phyloP scores from a whole-genome alignment of 1,284 basidiomycete genomes.

The Cryptococcus sp. region DNA sequence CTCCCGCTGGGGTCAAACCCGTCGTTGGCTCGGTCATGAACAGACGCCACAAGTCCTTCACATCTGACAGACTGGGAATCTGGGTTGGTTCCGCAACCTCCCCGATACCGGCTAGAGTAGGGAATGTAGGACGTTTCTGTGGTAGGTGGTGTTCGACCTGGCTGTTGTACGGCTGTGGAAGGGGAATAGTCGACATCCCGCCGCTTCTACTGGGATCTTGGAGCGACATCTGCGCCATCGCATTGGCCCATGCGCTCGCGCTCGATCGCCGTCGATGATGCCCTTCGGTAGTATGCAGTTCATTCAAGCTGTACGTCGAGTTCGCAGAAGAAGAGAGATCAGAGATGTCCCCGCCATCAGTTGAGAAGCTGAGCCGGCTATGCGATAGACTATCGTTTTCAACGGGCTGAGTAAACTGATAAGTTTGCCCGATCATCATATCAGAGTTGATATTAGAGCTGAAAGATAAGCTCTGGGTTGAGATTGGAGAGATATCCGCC shows the following conservation, averaged over 20 bases:
- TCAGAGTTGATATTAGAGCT: neutral
- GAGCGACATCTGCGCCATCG: conserved; percentile 44
- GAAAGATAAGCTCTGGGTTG: conserved; percentile 1
- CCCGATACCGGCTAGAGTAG: conserved; percentile 13
- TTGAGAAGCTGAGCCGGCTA: neutral
- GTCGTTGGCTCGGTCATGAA: conserved; percentile 40
- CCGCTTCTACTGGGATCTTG: conserved; percentile 28
- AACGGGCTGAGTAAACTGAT: conserved; percentile 5
- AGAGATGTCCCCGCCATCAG: conserved; percentile 12
- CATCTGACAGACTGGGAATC: conserved; percentile 36
- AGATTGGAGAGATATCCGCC: conserved; percentile 7
- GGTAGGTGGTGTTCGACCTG: neutral
- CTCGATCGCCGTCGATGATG: conserved; percentile 30
- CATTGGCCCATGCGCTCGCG: conserved; percentile 41
- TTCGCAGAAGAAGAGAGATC: conserved; percentile 17
- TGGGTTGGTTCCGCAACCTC: conserved; percentile 8
- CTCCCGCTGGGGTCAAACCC: conserved; percentile 18
- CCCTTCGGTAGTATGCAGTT: neutral
- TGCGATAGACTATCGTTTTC: no score
- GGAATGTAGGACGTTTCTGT: conserved; percentile 24
- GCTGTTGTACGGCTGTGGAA: conserved; percentile 17
- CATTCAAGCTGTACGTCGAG: conserved; percentile 11
- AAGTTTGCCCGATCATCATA: neutral
- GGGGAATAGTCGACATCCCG: neutral
- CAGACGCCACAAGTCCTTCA: conserved; percentile 47